Evolutionary conservation across 1,284 basidiomycete genomes (phyloP).

Genomic region (Fomitopsis betulina): DNA sequence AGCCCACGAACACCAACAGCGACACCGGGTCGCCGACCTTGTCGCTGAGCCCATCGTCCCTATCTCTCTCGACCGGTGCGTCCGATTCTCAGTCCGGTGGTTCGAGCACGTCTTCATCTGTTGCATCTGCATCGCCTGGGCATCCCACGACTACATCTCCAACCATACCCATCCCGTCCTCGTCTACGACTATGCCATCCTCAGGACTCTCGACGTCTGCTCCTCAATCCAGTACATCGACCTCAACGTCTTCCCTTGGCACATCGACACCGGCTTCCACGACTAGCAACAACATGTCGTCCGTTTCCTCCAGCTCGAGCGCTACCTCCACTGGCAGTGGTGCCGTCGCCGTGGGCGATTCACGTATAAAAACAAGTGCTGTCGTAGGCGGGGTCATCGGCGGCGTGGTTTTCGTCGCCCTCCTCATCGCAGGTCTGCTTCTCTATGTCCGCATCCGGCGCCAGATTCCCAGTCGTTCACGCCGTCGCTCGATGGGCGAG

Average conservation of each 20-base stretch:
- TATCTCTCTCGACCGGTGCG: not conserved
- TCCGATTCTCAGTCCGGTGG: not conserved
- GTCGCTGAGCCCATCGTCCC: not conserved
- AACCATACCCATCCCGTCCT: constrained; percentile 2
- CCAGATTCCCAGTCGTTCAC: constrained; percentile 14
- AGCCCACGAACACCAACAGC: not conserved
- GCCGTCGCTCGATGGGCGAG: constrained; percentile 11
- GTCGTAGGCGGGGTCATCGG: constrained; percentile 34
- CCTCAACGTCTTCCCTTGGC: constrained; percentile 8
- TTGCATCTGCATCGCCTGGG: not conserved
- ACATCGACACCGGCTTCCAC: constrained; percentile 8
- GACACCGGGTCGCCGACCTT: not conserved
- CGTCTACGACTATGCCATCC: not conserved
- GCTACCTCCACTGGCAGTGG: not conserved
- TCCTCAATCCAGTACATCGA: not conserved
- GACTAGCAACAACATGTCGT: constrained; percentile 1
- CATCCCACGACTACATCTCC: not conserved
- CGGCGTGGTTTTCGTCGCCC: constrained; percentile 22
- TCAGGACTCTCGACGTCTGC: constrained; percentile 1
- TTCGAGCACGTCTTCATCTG: not conserved
- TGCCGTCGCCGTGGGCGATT: constrained; percentile 10
- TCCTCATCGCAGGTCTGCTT: constrained; percentile 17
- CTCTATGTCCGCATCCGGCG: constrained; percentile 23
- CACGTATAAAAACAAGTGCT: constrained; percentile 23
- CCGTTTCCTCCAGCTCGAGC: constrained; percentile 3